Base-by-base conservation (phyloP, 352 stramenopile species). In the Thraustotheca clavata region DNA sequence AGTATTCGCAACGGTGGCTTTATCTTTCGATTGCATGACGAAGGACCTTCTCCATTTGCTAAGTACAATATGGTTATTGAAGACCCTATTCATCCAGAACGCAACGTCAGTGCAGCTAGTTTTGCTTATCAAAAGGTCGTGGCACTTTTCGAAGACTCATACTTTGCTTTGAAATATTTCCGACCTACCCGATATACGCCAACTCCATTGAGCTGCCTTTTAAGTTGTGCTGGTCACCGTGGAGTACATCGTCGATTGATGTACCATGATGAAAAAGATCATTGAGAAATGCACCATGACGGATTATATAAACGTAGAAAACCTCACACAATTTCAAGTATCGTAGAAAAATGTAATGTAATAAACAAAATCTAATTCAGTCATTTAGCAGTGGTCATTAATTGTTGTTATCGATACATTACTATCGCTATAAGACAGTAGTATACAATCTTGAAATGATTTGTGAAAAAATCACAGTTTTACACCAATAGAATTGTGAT, bases 111-210 rank as follows among this genome's bases (percentile, higher is more conserved):
- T 40, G 83, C 85, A n/a, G 87, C 80, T 52, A 94, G 81, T 70
- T 94, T 90, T 67, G 83, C 83, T 18, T 92, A 91, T 54, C 79
- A 79, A 46, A 89, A 89, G 49, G 83, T 94, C 24, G 83, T 94
- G 7, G 77, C 83, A 0, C 67, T 91, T 39, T 92, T 92, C 59
- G 85, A 94, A 50, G 85, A 94, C 66, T 83, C 83, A 32, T 94
- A 83, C 66, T 92, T 90, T 54, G 81, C 83, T 8, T 75, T 94
- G 34, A 84, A 88, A 75, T 94, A 91, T 69, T 89, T 88, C 55
- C 85, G 81, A 0, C 62, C 81, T 34, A 86, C 74, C 29, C 86
- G 84, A 43, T 91, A 91, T 63, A 76, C 73, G 5, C 85, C 80
- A n/a, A 84, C 81, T 24, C 81, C 82, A 18, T 70, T 92, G 38